phyloP scores from a whole-genome alignment of 2,329 filamentous ascomycete species.

The Ascocoryne sarcoides region DNA sequence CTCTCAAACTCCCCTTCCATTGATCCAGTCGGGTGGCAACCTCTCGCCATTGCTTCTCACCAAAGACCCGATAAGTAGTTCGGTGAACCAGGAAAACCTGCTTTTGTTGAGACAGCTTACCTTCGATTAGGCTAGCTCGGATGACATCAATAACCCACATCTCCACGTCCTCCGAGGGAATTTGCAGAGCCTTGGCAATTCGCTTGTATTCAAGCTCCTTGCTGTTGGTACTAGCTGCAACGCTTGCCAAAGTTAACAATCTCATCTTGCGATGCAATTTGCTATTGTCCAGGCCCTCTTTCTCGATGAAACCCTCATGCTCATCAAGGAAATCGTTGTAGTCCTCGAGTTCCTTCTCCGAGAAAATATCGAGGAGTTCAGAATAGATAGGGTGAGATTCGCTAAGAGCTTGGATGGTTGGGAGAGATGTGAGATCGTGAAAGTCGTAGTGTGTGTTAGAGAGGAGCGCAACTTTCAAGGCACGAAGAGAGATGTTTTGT shows the following conservation, averaged over 20 bases:
- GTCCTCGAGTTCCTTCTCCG: slow-evolving; percentile 87
- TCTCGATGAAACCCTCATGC: slow-evolving; percentile 76
- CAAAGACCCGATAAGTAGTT: slow-evolving; percentile 92
- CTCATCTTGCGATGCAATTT: slow-evolving; percentile 91
- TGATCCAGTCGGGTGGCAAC: slow-evolving; percentile 83
- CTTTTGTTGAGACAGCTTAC: slow-evolving; percentile 88
- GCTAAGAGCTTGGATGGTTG: slow-evolving; percentile 76
- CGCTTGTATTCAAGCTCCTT: slow-evolving; percentile 81
- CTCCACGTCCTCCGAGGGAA: slow-evolving; percentile 79
- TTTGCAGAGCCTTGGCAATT: slow-evolving; percentile 78
- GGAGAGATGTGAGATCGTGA: slow-evolving; percentile 59
- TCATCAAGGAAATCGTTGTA: slow-evolving; percentile 93
- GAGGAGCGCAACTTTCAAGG: slow-evolving; percentile 58
- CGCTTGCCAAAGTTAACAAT: slow-evolving; percentile 81
- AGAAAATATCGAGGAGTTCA: slow-evolving; percentile 91
- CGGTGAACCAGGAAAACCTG: slow-evolving; percentile 92
- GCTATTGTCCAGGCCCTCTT: slow-evolving; percentile 61
- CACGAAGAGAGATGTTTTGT: slow-evolving; percentile 54
- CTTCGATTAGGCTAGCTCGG: slow-evolving; percentile 88
- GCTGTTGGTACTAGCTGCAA: slow-evolving; percentile 74
- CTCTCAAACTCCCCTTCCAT: slow-evolving; percentile 75
- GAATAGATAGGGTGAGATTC: slow-evolving; percentile 79
- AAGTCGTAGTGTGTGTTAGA: slow-evolving; percentile 63
- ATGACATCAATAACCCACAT: slow-evolving; percentile 99
- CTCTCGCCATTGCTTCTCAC: slow-evolving; percentile 97